Evolutionary conservation across 768 basidiomycete genomes (phyloP).

Genomic region (Podaxis sp.): DNA sequence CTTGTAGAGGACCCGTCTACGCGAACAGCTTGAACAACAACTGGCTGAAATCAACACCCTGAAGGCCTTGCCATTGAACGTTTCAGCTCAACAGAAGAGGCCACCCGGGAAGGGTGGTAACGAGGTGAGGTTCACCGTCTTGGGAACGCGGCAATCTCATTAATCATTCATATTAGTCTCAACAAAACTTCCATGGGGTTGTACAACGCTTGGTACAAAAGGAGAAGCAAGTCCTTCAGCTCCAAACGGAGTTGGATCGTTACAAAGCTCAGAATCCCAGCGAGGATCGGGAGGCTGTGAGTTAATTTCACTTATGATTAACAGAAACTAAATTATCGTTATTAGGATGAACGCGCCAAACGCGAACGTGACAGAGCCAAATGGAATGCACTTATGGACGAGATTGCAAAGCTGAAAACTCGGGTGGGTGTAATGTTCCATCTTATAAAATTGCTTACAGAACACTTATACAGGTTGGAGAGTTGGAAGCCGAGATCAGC

Average conservation of each 20-base stretch:
- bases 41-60: slow-evolving; percentile 69
- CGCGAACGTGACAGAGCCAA: slow-evolving; percentile 75
- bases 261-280: slow-evolving; percentile 56
- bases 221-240: slow-evolving; percentile 78
- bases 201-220: slow-evolving; percentile 81
- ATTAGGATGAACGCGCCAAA: slow-evolving; percentile 69
- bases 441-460: not conserved
- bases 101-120: slow-evolving; percentile 47
- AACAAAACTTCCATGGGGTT: slow-evolving; percentile 66
- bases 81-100: slow-evolving; percentile 37
- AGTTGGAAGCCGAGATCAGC: slow-evolving; percentile 45
- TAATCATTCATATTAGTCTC: not conserved
- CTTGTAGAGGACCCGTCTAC: slow-evolving; percentile 49
- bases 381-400: slow-evolving; percentile 71
- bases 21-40: slow-evolving; percentile 57
- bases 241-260: slow-evolving; percentile 70
- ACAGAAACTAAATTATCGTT: not conserved
- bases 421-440: slow-evolving; percentile 46
- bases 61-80: slow-evolving; percentile 46
- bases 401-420: slow-evolving; percentile 68
- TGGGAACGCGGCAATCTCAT: not conserved
- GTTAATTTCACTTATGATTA: slow-evolving; percentile 19
- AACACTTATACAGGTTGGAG: slow-evolving; percentile 42
- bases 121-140: slow-evolving; percentile 47
- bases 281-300: slow-evolving; percentile 60